Conservation (phyloP, 768 basidiomycete genomes). For the Mycena metata region DNA sequence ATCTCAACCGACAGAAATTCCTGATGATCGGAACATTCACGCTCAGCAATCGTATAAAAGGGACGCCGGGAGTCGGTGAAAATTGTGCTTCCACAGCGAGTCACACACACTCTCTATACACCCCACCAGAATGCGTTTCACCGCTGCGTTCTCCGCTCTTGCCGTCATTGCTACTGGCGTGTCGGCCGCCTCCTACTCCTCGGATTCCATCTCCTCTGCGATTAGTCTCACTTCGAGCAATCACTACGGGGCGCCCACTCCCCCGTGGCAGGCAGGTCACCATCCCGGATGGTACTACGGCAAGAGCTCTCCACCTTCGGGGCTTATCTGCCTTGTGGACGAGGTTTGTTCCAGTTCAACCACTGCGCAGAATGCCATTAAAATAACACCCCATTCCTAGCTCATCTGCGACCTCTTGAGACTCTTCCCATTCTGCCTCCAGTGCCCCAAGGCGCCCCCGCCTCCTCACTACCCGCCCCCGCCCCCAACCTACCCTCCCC, state of each 20-base stretch:
- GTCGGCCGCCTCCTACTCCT: conserved; percentile 13
- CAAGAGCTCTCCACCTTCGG: conserved; percentile 16
- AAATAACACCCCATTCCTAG: conserved; percentile 28
- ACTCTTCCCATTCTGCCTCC: conserved; percentile 43
- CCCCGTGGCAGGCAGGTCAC: conserved; percentile 48
- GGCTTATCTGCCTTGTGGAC: conserved; percentile 11
- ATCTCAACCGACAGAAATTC: conserved; percentile 12
- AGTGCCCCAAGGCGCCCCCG: conserved; percentile 45
- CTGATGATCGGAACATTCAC: conserved; percentile 12
- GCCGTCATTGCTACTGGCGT: conserved; percentile 25
- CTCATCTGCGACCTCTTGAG: conserved; percentile 42
- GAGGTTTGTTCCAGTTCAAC: conserved; percentile 6
- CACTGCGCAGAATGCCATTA: neutral
- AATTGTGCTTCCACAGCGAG: conserved; percentile 24
- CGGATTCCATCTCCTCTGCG: conserved; percentile 14
- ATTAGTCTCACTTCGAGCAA: conserved; percentile 14
- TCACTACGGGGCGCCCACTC: too few relatives aligned
- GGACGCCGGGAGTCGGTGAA: conserved; percentile 2
- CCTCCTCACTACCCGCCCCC: conserved; percentile 38
- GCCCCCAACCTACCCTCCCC: too few relatives aligned
- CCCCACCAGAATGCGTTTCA: conserved; percentile 34
- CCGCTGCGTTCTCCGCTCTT: conserved; percentile 21
- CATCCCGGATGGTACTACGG: conserved; percentile 58
- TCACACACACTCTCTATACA: conserved; percentile 11
- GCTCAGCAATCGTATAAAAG: conserved; percentile 24